Base-by-base conservation (phyloP, 176 grass and related monocot genomes). In the Cymbopogon citratus region DNA sequence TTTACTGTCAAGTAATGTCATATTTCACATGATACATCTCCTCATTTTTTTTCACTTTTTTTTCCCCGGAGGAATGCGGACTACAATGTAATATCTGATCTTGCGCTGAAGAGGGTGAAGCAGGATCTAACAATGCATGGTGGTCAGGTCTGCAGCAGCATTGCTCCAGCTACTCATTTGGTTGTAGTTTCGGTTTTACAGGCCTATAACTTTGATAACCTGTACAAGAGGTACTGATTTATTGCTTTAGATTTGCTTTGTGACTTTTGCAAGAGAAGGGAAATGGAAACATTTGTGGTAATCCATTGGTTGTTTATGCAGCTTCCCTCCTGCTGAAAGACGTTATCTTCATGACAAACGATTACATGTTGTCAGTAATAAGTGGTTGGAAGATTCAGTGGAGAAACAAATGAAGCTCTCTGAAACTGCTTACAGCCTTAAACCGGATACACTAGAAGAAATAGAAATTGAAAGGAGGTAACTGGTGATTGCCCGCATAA, bases 301-400 rank as follows among this genome's bases (percentile, higher is more conserved):
- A 1, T 83, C 48, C 14, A 23, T 27, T 80, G 61, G 6, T 74
- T 72, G 29, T 80, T 90, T 94, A 59, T 85, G 83, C 85, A 98
- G 95, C 83, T 85, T 95, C 80, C 76, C 84, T 66, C 71, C 86
- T 85, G 29, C 77, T 76, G 81, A 95, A 63, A 86, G 84, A 59
- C 82, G 81, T 19, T 83, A 92, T 78, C 60, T 95, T 48, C 95
- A 95, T 77, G 85, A 89, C 75, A 95, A 82, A 78, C 91, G 88
- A 78, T 87, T 98, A 63, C 89, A 95, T 83, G 69, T 98, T 71
- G 79, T 98, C 57, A 91, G 66, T 71, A 67, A 89, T 43, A 87
- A 87, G 52, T 98, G 92, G 95, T 61, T 95, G 69, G 95, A 98
- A 69, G 88, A 94, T 98, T 98, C 95, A 57, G 63, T 98, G 52